Conservation (phyloP, 345 rosid genomes). For the Lenwebbia sp. region DNA sequence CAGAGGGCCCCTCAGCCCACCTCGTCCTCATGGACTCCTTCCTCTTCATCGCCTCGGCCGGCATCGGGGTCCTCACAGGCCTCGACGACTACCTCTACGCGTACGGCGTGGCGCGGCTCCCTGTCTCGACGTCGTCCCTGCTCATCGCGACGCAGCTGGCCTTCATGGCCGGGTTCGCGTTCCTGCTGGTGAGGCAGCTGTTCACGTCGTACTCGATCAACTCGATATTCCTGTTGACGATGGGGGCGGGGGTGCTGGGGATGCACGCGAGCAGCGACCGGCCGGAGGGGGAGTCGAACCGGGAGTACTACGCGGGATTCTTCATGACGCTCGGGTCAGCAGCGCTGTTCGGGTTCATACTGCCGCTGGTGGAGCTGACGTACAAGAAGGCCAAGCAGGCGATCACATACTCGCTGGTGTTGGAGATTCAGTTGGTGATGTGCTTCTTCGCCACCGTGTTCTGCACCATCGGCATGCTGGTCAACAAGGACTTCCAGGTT, state of each 20-base stretch:
- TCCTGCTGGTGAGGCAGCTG: constrained; percentile 55
- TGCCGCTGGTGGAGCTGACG: constrained; percentile 60
- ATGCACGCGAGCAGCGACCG: constrained; percentile 43
- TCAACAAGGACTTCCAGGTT: constrained; percentile 73
- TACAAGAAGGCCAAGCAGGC: constrained; percentile 59
- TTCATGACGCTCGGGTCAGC: constrained; percentile 54
- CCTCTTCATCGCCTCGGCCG: constrained; percentile 19
- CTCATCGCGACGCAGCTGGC: constrained; percentile 64
- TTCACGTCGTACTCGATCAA: constrained; percentile 54
- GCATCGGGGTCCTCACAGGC: constrained; percentile 51
- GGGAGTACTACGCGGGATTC: constrained; percentile 46
- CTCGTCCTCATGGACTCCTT: constrained; percentile 22
- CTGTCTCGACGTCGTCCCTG: constrained; percentile 67
- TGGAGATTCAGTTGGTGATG: constrained; percentile 63
- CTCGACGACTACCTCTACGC: constrained; percentile 60
- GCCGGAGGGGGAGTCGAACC: constrained; percentile 28
- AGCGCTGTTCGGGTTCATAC: constrained; percentile 38
- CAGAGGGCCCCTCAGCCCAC: constrained; percentile 6
- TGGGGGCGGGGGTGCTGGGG: constrained; percentile 63
- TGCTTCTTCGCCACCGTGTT: constrained; percentile 46
- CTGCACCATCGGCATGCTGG: constrained; percentile 51
- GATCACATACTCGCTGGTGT: constrained; percentile 45
- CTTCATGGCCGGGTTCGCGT: constrained; percentile 62
- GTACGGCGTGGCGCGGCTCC: constrained; percentile 57
- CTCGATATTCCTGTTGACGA: constrained; percentile 48